These are phyloP conservation scores for Botryotinia convoluta DNA, from an alignment of 2,329 filamentous ascomycete genomes.

Conservation along the genomic window DNA sequence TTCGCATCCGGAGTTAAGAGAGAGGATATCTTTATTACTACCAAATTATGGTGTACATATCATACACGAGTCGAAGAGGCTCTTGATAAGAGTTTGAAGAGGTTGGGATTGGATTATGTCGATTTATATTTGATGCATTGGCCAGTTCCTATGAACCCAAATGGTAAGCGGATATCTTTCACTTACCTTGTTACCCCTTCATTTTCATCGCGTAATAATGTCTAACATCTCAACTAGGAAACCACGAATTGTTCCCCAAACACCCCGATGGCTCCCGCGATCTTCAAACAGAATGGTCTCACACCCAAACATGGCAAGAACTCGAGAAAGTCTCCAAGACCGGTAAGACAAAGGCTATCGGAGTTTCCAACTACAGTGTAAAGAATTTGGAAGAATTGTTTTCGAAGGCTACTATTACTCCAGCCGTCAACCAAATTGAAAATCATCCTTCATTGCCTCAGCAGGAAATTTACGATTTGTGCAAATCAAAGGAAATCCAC, in stretches of 20 bases:
- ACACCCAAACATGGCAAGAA: slow-evolving; percentile 74
- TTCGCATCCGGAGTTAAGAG: slow-evolving; percentile 65
- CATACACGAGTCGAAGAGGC: slow-evolving; percentile 66
- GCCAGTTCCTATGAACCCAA: slow-evolving; percentile 77
- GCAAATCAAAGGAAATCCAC: slow-evolving; percentile 49
- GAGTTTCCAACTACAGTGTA: slow-evolving; percentile 44
- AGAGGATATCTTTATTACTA: slow-evolving; percentile 63
- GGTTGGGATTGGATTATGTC: slow-evolving; percentile 74
- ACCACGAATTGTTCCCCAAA: slow-evolving; percentile 73
- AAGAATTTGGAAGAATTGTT: slow-evolving; percentile 40
- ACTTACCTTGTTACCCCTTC: slow-evolving; percentile 9
- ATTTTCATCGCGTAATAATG: background rate
- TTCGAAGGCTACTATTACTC: slow-evolving; percentile 46
- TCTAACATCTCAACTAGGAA: slow-evolving; percentile 44
- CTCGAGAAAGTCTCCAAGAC: slow-evolving; percentile 65
- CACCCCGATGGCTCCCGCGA: slow-evolving; percentile 71
- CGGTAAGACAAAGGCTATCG: slow-evolving; percentile 53
- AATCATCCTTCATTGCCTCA: slow-evolving; percentile 58
- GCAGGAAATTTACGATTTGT: slow-evolving; percentile 50
- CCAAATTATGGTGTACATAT: slow-evolving; percentile 72
- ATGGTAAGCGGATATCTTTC: slow-evolving; percentile 46
- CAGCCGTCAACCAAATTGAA: slow-evolving; percentile 60
- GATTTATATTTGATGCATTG: slow-evolving; percentile 84
- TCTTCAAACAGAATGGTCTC: slow-evolving; percentile 65
- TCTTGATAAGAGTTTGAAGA: slow-evolving; percentile 70